Percentiles rank a stretch among this genome's conserved stretches.
phyloP scores from a whole-genome alignment of 306 rosid species.

The Lotus japonicus region DNA sequence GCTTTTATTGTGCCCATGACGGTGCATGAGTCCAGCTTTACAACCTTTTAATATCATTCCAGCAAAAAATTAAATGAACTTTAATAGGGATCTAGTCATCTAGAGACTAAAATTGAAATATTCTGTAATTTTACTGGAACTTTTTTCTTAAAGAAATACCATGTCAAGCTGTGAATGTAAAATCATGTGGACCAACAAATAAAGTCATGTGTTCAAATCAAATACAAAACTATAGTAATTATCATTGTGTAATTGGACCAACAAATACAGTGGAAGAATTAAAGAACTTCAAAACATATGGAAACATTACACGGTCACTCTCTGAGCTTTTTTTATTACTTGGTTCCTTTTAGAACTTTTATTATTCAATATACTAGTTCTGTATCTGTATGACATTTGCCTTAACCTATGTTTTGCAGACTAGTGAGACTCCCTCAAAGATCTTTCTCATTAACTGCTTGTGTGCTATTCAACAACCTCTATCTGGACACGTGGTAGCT shows the following conservation, averaged over 20 bases:
- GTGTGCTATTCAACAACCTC: constrained; percentile 81
- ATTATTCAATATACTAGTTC: neutral
- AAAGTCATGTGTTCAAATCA: too few relatives aligned
- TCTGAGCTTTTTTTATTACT: neutral
- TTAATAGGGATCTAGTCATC: neutral
- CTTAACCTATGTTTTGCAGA: constrained; percentile 45
- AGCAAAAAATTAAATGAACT: neutral
- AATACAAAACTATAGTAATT: too few relatives aligned
- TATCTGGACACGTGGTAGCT: constrained; percentile 70
- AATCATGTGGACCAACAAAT: neutral
- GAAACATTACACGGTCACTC: neutral
- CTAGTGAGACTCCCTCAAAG: constrained; percentile 78
- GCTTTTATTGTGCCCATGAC: neutral
- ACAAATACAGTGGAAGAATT: neutral
- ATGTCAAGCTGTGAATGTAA: neutral
- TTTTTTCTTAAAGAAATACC: constrained; percentile 8
- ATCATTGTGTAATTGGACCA: too few relatives aligned
- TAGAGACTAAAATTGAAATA: neutral
- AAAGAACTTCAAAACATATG: neutral
- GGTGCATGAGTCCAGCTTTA: neutral
- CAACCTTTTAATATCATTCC: neutral
- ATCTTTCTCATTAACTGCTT: constrained; percentile 89
- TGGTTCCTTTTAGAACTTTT: neutral
- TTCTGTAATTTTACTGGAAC: neutral
- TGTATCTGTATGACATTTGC: neutral